These are phyloP conservation scores for Saururus chinensis DNA, from an alignment of 164 flowering plant species.

Conservation along the genomic window DNA sequence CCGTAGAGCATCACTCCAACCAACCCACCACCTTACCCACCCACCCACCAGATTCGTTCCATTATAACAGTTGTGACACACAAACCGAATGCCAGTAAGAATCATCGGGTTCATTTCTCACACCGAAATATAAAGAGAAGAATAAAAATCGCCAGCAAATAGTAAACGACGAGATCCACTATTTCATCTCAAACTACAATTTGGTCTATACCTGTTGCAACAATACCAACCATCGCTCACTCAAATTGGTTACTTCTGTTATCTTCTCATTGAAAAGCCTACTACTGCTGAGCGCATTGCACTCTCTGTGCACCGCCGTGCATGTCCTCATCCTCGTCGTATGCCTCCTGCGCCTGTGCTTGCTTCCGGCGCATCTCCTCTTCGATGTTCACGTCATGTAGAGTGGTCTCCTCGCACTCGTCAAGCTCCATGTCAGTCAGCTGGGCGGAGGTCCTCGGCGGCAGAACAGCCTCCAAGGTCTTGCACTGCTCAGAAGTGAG, in stretches of 20 bases:
- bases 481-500: constrained; percentile 51
- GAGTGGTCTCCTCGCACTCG: constrained; percentile 87
- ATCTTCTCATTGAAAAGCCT: background rate
- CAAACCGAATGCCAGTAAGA: too few relatives aligned
- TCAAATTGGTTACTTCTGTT: background rate
- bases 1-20: too few relatives aligned
- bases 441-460: constrained; percentile 34
- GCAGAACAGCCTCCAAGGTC: constrained; percentile 47
- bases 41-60: too few relatives aligned
- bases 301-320: constrained; percentile 61
- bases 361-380: constrained; percentile 88
- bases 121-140: too few relatives aligned
- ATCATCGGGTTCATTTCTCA: too few relatives aligned
- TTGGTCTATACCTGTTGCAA: too few relatives aligned
- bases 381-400: constrained; percentile 81
- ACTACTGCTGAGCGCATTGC: constrained; percentile 76
- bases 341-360: constrained; percentile 55
- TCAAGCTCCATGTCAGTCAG: constrained; percentile 75
- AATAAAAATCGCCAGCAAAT: too few relatives aligned
- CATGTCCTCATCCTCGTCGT: constrained; percentile 64
- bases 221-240: too few relatives aligned
- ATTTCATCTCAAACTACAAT: too few relatives aligned
- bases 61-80: too few relatives aligned
- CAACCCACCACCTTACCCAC: too few relatives aligned
- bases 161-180: too few relatives aligned